Conservation (phyloP, 805 yeast genomes). For the Isabelozyma rhagii region DNA sequence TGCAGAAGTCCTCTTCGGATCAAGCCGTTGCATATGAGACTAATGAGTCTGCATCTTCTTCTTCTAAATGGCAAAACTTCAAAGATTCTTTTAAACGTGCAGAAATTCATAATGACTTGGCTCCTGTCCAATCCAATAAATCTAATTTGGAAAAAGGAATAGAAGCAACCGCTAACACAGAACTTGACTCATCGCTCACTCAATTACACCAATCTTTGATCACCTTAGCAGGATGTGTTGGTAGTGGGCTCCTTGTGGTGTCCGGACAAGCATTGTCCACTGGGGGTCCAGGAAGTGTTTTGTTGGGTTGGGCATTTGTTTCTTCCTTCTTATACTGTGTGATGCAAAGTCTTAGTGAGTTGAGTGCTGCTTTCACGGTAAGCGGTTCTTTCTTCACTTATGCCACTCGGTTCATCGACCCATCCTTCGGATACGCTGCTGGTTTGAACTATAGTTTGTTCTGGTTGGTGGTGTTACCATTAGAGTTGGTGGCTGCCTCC, state of each 20-base stretch:
- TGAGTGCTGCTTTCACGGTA: conserved; percentile 37
- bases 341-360: conserved; percentile 41
- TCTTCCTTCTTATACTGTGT: conserved; percentile 39
- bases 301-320: conserved; percentile 40
- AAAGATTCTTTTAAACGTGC: conserved; percentile 27
- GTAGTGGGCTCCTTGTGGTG: conserved; percentile 40
- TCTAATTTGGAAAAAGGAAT: conserved; percentile 1
- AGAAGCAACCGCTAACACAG: conserved; percentile 7
- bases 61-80: conserved; percentile 20
- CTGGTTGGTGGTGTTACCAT: conserved; percentile 43
- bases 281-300: conserved; percentile 33
- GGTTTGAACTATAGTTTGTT: conserved; percentile 44
- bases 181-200: conserved; percentile 11
- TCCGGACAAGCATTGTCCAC: conserved; percentile 32
- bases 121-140: conserved; percentile 1
- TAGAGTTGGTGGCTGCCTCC: conserved; percentile 42
- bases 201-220: conserved; percentile 20
- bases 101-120: conserved; percentile 9
- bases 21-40: not conserved
- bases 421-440: conserved; percentile 44
- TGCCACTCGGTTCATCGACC: conserved; percentile 40
- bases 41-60: not conserved
- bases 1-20: not conserved
- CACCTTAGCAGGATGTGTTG: conserved; percentile 42
- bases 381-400: conserved; percentile 41